Base-by-base conservation (phyloP, 2,329 filamentous ascomycete species). In the Exophiala viscosa region DNA sequence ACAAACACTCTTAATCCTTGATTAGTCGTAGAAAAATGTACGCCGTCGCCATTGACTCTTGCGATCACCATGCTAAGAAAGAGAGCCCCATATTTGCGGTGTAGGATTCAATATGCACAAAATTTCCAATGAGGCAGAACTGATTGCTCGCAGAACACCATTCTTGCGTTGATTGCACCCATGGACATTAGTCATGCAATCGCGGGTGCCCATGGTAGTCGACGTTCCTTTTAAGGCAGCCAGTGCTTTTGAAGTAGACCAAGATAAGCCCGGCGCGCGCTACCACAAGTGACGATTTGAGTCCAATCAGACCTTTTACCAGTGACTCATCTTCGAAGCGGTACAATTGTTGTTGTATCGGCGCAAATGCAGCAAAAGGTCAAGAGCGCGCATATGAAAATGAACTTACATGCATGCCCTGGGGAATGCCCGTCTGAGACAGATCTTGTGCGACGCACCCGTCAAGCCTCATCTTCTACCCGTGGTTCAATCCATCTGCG, bases 301-400 rank as follows among this genome's bases (percentile, higher is more conserved):
- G 23, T 38, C 18, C 57, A 55, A 53, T 63, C 60, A 32, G 61
- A 62, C 61, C 61, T 63, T 63, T 63, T 63, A 63, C 61, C 61
- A 63, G 32, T 46, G 44, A 40, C 38, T 61, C 61, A 63, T 63
- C 61, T 23, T 57, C 20, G 50, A 50, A 59, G 58, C 42, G 40
- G 42, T 18, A 33, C 41, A 32, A 5, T 28, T 28, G 8, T 28
- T 28, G 23, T 28, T 28, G 23, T 28, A 7, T 28, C 23, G 23
- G 23, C 23, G 23, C 23, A 14, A 44, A 31, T 14, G 17, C 32
- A 44, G 33, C 33, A 36, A 14, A 5, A 10, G 31, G 20, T 3
- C 13, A 18, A 20, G 14, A 28, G 17, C n/a, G n/a, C n/a, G n/a
- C n/a, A n/a, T n/a, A n/a, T n/a, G 20, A 13, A 28, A n/a, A 42